Percentiles rank a stretch among this genome's conserved stretches.
Conservation (phyloP, 352 stramenopile species). For the Pythium diclinum region DNA sequence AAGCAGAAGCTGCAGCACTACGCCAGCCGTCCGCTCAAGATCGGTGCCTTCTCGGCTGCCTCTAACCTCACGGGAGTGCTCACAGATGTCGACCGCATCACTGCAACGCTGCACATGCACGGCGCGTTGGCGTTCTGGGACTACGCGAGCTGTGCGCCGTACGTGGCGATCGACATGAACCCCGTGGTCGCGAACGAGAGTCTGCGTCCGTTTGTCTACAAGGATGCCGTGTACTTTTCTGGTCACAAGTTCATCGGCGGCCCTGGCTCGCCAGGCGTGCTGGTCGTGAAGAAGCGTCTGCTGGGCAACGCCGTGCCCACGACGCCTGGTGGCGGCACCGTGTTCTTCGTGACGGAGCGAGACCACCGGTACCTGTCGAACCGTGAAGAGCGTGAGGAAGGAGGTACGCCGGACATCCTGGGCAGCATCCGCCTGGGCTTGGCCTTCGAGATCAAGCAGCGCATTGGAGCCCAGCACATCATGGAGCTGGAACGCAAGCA, state of each 20-base stretch:
- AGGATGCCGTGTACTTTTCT: conserved; percentile 93
- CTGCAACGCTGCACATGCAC: conserved; percentile 82
- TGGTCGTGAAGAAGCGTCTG: conserved; percentile 92
- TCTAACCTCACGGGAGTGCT: conserved; percentile 93
- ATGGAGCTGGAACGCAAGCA: conserved; percentile 34
- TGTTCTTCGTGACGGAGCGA: conserved; percentile 41
- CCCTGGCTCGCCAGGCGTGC: conserved; percentile 81
- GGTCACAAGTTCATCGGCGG: conserved; percentile 96
- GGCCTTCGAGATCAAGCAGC: conserved; percentile 82
- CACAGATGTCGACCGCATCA: conserved; percentile 79
- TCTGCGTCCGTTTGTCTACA: conserved; percentile 40
- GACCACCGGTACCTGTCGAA: conserved; percentile 72
- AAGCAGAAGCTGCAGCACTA: conserved; percentile 41
- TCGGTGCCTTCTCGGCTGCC: conserved; percentile 85
- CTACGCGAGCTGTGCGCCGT: conserved; percentile 90
- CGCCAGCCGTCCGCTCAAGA: conserved; percentile 35
- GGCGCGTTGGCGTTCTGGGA: conserved; percentile 91
- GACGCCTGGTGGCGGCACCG: conserved; percentile 36
- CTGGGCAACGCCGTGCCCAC: conserved; percentile 44
- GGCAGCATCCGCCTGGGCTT: conserved; percentile 88
- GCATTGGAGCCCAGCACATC: conserved; percentile 37
- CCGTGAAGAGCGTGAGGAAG: conserved; percentile 92
- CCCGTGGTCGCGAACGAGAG: conserved; percentile 36
- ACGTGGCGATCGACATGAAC: conserved; percentile 93
- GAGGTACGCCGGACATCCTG: conserved; percentile 93